Base-by-base conservation (phyloP, 2,329 filamentous ascomycete genomes). In the Chrysoporthe austroafricana region DNA sequence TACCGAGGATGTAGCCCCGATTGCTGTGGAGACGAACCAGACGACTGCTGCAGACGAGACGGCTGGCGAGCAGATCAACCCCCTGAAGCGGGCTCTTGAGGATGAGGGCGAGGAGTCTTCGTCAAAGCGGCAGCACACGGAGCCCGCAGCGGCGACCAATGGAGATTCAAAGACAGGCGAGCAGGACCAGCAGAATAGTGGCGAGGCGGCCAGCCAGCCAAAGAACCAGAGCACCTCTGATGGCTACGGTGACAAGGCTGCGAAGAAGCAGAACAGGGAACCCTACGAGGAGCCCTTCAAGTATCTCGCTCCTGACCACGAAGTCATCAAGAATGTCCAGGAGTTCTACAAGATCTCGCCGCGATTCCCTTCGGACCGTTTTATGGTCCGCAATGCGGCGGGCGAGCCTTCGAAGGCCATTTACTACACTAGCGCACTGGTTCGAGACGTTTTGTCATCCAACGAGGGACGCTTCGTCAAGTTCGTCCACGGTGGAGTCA, bases 401-500 rank as follows among this genome's bases (percentile, higher is more conserved):
- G 96, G 94, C 60, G 89, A 93, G 76, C 93, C 95, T 0, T 90
- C 92, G 63, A 97, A 97, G 83, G 96, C 94, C 39, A 95, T 99
- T 73, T 99, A 99, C 85, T 99, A 98, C 83, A 96, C 94, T 13
- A 94, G 91, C 46, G 87, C 88, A 4, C 85, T 98, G 14, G 91
- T 93, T 32, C 91, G 94, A 43, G 91, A 95, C 71, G 96, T 99
- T 64, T 85, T 99, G 3, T 87, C 85, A 4, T 86, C 91, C 76
- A 99, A 99, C 77, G 94, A 97, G 79, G 92, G 93, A 56, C 90
- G 91, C 39, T 94, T 94, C 58, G 90, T 98, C 79, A 97, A 96
- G 78, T 97, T 99, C 76, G 92, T 99, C 62, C 96, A 99, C 79
- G 95, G 91, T 62, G 96, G 96, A 71, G 94, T 99, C 44, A 97